These are phyloP conservation scores for Eragrostis curvula DNA, from an alignment of 176 grass and related monocot species.

Conservation along the genomic window DNA sequence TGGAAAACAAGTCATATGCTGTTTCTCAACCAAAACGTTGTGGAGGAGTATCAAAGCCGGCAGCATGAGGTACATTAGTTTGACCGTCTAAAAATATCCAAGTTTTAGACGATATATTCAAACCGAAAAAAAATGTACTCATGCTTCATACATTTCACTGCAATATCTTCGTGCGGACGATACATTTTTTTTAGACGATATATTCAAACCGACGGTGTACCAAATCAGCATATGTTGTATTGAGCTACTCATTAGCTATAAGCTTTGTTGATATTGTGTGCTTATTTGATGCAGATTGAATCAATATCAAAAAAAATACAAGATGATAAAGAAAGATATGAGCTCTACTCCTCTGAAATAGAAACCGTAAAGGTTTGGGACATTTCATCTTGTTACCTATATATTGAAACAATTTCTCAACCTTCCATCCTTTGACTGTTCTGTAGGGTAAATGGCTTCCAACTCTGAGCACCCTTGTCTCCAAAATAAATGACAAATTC, in stretches of 20 bases:
- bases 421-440: constrained; percentile 15
- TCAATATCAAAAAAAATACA: constrained; percentile 76
- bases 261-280: constrained; percentile 24
- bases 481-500: constrained; percentile 91
- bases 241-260: constrained; percentile 31
- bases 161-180: not conserved
- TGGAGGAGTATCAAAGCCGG: constrained; percentile 89
- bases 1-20: constrained; percentile 92
- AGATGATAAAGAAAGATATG: constrained; percentile 58
- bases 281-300: constrained; percentile 63
- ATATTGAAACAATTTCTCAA: constrained; percentile 24
- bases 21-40: constrained; percentile 90
- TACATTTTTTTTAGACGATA: too few relatives aligned
- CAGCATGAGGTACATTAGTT: constrained; percentile 72
- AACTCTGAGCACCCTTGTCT: constrained; percentile 72
- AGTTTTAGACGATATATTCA: too few relatives aligned
- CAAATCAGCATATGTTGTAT: not conserved
- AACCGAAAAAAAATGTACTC: too few relatives aligned
- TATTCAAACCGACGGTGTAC: too few relatives aligned
- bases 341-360: constrained; percentile 63
- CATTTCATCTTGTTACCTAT: not conserved
- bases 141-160: too few relatives aligned
- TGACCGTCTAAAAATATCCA: too few relatives aligned
- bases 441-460: constrained; percentile 90
- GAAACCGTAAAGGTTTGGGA: constrained; percentile 74